phyloP scores from a whole-genome alignment of 73 alveolate species.

The Tetrahymena elliotti region DNA sequence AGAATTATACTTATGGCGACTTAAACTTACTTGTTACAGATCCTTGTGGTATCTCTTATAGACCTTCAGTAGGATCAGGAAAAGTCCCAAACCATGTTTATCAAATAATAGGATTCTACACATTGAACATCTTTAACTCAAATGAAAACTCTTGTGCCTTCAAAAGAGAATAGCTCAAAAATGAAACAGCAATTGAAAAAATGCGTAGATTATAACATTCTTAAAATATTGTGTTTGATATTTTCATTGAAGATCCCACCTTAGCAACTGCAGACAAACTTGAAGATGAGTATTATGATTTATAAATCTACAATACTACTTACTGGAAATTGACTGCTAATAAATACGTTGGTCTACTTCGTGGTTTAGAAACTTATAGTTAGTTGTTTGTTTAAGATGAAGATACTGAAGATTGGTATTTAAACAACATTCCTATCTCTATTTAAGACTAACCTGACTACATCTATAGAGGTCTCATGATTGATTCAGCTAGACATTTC shows the following conservation, averaged over 20 bases:
- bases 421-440: conserved; percentile 36
- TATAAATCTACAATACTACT: not conserved
- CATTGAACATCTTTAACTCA: not conserved
- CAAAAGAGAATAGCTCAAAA: not conserved
- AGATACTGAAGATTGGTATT: not conserved
- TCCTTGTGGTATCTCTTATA: not conserved
- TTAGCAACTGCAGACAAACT: not conserved
- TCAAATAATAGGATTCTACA: not conserved
- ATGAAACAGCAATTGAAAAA: not conserved
- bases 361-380: not conserved
- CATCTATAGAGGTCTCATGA: conserved; percentile 73
- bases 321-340: not conserved
- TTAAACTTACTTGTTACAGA: not conserved
- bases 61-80: not conserved
- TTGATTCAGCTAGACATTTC: conserved; percentile 76
- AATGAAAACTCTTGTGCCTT: not conserved
- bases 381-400: not conserved
- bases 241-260: not conserved
- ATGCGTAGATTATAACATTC: not conserved
- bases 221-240: not conserved
- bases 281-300: not conserved
- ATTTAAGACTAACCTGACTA: conserved; percentile 66
- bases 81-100: not conserved
- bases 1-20: not conserved
- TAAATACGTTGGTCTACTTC: not conserved